phyloP scores from a whole-genome alignment of 768 basidiomycete species.

The Leccinum truebloodii region DNA sequence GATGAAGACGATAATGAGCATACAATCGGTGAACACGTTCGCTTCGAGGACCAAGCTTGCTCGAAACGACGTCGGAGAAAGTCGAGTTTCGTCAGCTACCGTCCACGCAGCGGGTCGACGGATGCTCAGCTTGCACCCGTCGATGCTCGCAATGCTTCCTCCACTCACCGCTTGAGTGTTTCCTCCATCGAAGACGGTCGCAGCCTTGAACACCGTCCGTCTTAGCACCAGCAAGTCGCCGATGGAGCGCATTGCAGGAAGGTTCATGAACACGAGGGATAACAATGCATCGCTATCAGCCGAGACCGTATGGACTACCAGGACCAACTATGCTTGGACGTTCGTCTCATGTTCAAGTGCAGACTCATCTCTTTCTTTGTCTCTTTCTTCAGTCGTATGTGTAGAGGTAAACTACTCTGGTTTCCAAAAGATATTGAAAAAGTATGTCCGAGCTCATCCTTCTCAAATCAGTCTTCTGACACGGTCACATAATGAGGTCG shows the following conservation, averaged over 20 bases:
- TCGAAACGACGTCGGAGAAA: too few species aligned
- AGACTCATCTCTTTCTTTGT: conserved; percentile 83
- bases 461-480: conserved; percentile 55
- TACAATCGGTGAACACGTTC: conserved; percentile 22
- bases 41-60: conserved; percentile 20
- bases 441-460: too few species aligned
- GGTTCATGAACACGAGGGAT: too few species aligned
- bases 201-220: conserved; percentile 32
- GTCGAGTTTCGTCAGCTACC: too few species aligned
- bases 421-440: conserved; percentile 59
- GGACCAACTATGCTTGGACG: too few species aligned
- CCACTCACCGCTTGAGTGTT: not conserved
- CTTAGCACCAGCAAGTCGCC: not conserved
- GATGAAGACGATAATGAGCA: conserved; percentile 17
- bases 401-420: conserved; percentile 92
- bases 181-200: conserved; percentile 29
- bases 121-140: not conserved
- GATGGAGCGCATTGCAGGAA: too few species aligned
- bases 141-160: conserved; percentile 10
- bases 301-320: too few species aligned
- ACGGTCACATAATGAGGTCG: conserved; percentile 78
- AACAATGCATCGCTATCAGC: too few species aligned
- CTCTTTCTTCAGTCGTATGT: conserved; percentile 75
- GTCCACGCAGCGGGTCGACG: conserved; percentile 27
- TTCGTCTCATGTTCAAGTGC: conserved; percentile 84